Evolutionary conservation across 2,329 filamentous ascomycete species (phyloP), one percentile per base, ranked within the genome.

Genomic region (Myriosclerotinia scirpicola): DNA sequence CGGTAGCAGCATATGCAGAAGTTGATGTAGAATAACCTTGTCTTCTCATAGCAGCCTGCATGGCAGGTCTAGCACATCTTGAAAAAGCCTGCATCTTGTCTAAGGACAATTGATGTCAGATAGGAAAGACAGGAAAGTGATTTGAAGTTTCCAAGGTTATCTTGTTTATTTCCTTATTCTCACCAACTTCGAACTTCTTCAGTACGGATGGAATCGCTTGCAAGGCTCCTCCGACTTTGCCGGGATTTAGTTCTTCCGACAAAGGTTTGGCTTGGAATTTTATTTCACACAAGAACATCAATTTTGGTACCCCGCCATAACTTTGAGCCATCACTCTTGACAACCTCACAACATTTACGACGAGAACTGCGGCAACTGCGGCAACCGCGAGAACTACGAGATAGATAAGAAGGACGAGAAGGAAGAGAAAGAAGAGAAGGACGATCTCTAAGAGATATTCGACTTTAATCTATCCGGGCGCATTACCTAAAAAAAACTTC

Each of bases 71-170:
- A 48, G 87, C 81, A 72, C 87, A 87, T 85, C 90, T 88, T 78
- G 90, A 84, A 81, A 96, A 82, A 77, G 92, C 90, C 86, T 96
- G 92, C 93, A 97, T 97, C 76, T 78, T 87, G 81, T 66, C 69
- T 55, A 52, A 67, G 64, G 71, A 74, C 72, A 76, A 76, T 75
- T 73, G 74, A 72, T 72, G 67, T 67, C 69, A 72, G 70, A 70
- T 68, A 68, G 64, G 50, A 62, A 70, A 58, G 65, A 65, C 40
- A 22, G 63, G 63, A 69, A 66, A 56, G 60, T 59, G 69, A 61
- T 67, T 67, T 61, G 56, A 64, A 67, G 54, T 60, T 62, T n/a
- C n/a, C n/a, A n/a, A n/a, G n/a, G n/a, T n/a, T 62, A 66, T 66
- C 61, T 69, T 44, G 50, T 69, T 65, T 50, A 50, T 67, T 67